Evolutionary conservation across 352 stramenopile species (phyloP).

Genomic region (Thraustotheca clavata): DNA sequence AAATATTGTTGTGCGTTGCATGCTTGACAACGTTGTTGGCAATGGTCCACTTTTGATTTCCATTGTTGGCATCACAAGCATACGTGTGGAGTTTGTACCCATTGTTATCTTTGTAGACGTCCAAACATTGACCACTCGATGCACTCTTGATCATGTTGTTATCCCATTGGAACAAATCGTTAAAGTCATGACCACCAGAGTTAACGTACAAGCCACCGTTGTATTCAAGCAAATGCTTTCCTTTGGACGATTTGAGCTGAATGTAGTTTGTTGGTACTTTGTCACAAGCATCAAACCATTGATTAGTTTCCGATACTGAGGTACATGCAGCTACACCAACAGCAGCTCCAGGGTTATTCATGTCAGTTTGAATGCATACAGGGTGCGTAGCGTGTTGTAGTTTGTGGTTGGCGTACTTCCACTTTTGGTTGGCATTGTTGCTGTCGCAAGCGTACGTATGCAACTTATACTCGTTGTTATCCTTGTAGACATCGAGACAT

Average conservation of each 20-base stretch:
- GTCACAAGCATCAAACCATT: slow-evolving; percentile 2
- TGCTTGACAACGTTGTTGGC: slow-evolving; percentile 6
- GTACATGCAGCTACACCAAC: neutral
- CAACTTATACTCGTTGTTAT: neutral
- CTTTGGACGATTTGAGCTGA: neutral
- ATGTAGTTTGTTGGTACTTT: neutral
- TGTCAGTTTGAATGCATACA: neutral
- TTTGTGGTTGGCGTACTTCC: slow-evolving; percentile 1
- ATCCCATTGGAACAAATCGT: neutral
- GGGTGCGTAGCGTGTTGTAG: neutral
- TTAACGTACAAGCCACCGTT: neutral
- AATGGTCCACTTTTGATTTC: slow-evolving; percentile 20
- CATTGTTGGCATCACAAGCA: neutral
- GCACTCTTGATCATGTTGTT: neutral
- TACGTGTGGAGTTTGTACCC: slow-evolving; percentile 16
- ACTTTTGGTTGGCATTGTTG: slow-evolving; percentile 18
- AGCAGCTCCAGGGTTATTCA: neutral
- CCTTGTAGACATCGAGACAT: slow-evolving; percentile 11
- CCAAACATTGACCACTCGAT: slow-evolving; percentile 20
- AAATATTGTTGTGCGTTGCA: neutral
- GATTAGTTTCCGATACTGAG: neutral
- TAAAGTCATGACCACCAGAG: neutral
- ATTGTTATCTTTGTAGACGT: neutral
- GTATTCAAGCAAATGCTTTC: neutral
- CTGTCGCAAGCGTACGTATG: slow-evolving; percentile 3